Evolutionary conservation across 73 alveolate species (phyloP), one percentile per base, ranked within the genome.

Genomic region (Paramecium octaurelia): DNA sequence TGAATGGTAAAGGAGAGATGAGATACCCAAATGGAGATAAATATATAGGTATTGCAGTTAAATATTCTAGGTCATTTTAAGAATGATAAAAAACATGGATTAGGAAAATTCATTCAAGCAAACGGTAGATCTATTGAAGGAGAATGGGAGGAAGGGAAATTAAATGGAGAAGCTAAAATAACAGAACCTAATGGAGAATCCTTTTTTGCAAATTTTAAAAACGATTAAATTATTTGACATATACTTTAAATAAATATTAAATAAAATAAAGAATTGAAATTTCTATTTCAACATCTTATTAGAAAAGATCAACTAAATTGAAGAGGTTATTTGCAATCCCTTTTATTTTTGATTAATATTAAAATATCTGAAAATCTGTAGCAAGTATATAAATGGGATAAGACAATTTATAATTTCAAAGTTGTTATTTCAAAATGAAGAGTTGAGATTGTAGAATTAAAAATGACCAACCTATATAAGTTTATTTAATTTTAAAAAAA

Each of bases 21-120:
- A 75, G 88, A 75, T 75, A 42, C 18, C 18, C 34, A 18, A 42
- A 75, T 75, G 88, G 88, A 35, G 60, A 75, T 35, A 92, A 57
- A 75, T 93, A 89, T 92, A 86, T 87, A 77, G 96, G 96, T 43
- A 46, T 86, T 24, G 75, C 88, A 94, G 2, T 34, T 0, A 64
- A 11, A 6, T 24, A 14, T 0, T 16, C 34, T 38, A 42, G 88
- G 88, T 4, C 21, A 75, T 42, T 34, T 75, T 38, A 42, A 21
- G 36, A 75, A 75, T 42, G 92, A 84, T 50, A 12, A 84, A 23
- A 84, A 84, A 11, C 85, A 84, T 18, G 92, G 92, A 42, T 34
- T 36, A 20, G 92, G 92, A 16, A 50, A 57, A 46, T 50, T 84
- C 10, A 36, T 40, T 9, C 54, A 27, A 27, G 4, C 34, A 4